Conservation (phyloP, 257 asterid species). For the Handroanthus guayacan region DNA sequence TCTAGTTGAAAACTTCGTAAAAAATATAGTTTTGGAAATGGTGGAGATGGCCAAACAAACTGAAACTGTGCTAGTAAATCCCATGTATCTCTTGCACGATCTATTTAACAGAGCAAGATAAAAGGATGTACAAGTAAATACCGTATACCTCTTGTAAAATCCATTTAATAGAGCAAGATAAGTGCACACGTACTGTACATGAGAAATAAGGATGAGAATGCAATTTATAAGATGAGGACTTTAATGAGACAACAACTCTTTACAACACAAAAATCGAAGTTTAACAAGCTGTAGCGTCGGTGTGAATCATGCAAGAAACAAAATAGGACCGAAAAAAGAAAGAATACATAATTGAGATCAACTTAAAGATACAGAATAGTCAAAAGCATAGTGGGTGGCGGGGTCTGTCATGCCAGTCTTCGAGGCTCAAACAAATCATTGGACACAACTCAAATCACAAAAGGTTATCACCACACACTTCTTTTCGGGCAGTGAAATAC, state of each 20-base stretch:
- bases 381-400: slow-evolving; percentile 27
- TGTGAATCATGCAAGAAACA: slow-evolving; percentile 27
- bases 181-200: slow-evolving; percentile 21
- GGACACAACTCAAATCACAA: neutral
- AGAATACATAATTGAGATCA: slow-evolving; percentile 28
- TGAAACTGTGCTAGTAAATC: no score
- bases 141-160: neutral
- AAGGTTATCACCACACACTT: neutral
- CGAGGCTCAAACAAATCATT: slow-evolving; percentile 38
- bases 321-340: neutral
- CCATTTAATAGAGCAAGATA: slow-evolving; percentile 25
- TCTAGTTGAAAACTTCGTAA: no score
- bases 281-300: slow-evolving; percentile 46
- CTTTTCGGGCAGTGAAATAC: neutral
- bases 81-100: neutral
- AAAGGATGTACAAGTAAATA: neutral
- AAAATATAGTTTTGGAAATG: no score
- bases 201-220: slow-evolving; percentile 23
- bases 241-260: slow-evolving; percentile 36
- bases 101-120: slow-evolving; percentile 26
- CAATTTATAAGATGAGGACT: slow-evolving; percentile 29
- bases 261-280: slow-evolving; percentile 41
- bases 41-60: no score
- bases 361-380: slow-evolving; percentile 19
- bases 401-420: slow-evolving; percentile 35